Percentiles rank a stretch among this genome's conserved stretches.
phyloP scores from a whole-genome alignment of 1,284 basidiomycete species.

The Trametes hirsuta region DNA sequence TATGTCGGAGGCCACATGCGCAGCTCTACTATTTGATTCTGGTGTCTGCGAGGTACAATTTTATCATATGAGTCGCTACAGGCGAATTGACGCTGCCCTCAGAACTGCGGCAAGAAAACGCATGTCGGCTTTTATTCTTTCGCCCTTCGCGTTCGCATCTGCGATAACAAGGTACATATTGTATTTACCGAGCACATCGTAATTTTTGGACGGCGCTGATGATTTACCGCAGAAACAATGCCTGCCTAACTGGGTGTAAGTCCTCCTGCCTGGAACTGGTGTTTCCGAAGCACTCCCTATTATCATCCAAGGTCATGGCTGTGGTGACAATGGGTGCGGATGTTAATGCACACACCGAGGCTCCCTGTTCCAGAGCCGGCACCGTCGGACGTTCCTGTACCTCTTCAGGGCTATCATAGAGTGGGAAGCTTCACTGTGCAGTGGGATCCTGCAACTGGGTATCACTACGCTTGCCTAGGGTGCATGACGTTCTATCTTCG shows the following conservation, averaged over 20 bases:
- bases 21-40: constrained; percentile 61
- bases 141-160: background rate
- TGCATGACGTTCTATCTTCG: no score
- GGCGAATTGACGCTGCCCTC: background rate
- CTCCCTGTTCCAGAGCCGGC: no score
- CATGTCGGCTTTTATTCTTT: background rate
- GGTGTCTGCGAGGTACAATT: constrained; percentile 55
- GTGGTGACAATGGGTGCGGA: no score
- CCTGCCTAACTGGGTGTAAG: background rate
- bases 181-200: background rate
- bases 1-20: constrained; percentile 52
- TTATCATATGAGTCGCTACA: background rate
- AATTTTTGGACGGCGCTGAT: background rate
- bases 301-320: no score
- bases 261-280: background rate
- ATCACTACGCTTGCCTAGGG: no score
- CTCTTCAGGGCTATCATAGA: no score
- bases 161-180: background rate
- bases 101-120: background rate
- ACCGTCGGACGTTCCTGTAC: no score
- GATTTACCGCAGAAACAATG: background rate
- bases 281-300: no score
- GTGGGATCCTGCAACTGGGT: no score
- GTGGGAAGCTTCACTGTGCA: no score
- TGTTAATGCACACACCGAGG: no score